These are phyloP conservation scores for Podosphaera leucotricha DNA, from an alignment of 2,329 filamentous ascomycete genomes.

Conservation along the genomic window DNA sequence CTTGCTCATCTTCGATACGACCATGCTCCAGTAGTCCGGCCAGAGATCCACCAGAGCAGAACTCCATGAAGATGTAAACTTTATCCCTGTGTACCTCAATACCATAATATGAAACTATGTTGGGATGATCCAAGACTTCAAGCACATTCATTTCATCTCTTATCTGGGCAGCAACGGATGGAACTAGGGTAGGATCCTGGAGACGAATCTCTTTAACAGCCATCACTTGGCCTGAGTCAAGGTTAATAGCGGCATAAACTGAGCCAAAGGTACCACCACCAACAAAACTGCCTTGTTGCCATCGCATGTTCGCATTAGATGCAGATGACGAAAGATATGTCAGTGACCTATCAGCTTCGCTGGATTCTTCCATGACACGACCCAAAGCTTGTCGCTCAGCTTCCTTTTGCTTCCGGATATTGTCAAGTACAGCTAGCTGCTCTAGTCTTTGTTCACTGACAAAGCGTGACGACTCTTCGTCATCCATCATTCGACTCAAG, in stretches of 20 bases:
- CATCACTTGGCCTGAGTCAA: constrained; percentile 91
- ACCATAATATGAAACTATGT: constrained; percentile 91
- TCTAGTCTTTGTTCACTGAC: constrained; percentile 54
- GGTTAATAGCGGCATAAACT: constrained; percentile 90
- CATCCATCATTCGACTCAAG: constrained; percentile 47
- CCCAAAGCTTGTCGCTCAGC: constrained; percentile 72
- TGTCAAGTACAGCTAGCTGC: constrained; percentile 54
- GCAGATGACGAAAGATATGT: constrained; percentile 85
- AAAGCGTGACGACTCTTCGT: constrained; percentile 60
- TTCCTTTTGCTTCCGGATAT: constrained; percentile 53
- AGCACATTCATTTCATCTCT: constrained; percentile 92
- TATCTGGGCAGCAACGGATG: constrained; percentile 81
- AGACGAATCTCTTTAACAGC: constrained; percentile 96
- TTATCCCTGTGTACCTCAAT: constrained; percentile 97
- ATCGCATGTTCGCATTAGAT: constrained; percentile 84
- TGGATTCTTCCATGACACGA: constrained; percentile 76
- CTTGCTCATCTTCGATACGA: constrained; percentile 90
- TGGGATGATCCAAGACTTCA: constrained; percentile 87
- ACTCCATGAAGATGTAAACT: constrained; percentile 99
- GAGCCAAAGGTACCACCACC: constrained; percentile 93
- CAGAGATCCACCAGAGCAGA: constrained; percentile 84
- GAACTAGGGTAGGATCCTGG: constrained; percentile 89
- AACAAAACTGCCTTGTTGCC: constrained; percentile 97
- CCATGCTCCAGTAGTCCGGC: constrained; percentile 81
- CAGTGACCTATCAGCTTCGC: constrained; percentile 84